phyloP scores from a whole-genome alignment of 1,139 yeast genomes.

The Pichia sorboxylosa region DNA sequence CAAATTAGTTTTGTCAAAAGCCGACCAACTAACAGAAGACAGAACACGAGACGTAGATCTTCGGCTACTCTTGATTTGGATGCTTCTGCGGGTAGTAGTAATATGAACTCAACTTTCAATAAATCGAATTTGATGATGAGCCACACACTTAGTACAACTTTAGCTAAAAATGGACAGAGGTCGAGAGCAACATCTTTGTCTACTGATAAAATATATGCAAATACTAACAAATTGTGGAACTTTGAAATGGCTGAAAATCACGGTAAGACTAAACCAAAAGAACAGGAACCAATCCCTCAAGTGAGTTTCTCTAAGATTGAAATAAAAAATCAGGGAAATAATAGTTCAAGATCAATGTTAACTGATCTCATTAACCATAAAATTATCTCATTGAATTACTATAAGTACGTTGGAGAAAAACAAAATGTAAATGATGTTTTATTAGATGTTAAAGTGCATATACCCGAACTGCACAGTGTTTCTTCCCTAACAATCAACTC shows the following conservation, averaged over 20 bases:
- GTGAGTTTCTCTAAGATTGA: background rate
- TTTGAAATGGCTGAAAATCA: no score
- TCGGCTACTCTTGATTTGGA: background rate
- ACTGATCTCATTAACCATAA: constrained; percentile 33
- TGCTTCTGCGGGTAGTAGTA: background rate
- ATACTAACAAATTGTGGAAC: background rate
- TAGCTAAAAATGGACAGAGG: no score
- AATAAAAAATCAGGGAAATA: background rate
- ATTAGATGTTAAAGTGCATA: constrained; percentile 18
- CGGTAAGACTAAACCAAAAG: no score
- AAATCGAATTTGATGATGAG: no score
- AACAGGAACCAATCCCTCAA: no score
- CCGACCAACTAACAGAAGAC: constrained; percentile 1
- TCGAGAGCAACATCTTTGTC: background rate
- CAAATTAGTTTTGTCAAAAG: constrained; percentile 12
- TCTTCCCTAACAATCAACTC: constrained; percentile 24
- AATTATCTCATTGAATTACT: constrained; percentile 42
- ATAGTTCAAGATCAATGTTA: constrained; percentile 18
- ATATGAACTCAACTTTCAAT: no score
- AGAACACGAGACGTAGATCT: background rate
- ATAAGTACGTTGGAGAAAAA: constrained; percentile 34
- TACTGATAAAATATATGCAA: background rate
- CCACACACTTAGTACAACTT: no score
- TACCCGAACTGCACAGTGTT: constrained; percentile 24
- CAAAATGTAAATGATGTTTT: constrained; percentile 21